These are phyloP conservation scores for Seiridium unicorne DNA, from an alignment of 2,329 filamentous ascomycete species.

Conservation along the genomic window DNA sequence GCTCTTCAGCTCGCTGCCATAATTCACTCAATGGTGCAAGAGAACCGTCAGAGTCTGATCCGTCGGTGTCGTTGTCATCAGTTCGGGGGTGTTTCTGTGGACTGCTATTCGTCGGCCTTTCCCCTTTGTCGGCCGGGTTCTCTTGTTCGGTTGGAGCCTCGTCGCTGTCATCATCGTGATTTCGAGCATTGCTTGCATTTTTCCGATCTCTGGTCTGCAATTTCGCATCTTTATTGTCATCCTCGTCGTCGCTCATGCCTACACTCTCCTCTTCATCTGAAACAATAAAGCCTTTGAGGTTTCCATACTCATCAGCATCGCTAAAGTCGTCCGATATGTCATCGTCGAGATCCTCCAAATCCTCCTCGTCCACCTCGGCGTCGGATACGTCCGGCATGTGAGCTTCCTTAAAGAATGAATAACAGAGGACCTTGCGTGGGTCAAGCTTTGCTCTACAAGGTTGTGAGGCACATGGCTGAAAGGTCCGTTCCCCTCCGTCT, in stretches of 20 bases:
- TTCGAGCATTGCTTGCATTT: no score
- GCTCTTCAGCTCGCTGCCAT: slow-evolving; percentile 2
- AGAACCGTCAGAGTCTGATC: slow-evolving; percentile 14
- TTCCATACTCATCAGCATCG: slow-evolving; percentile 13
- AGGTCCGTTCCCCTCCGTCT: neutral
- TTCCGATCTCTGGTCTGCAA: no score
- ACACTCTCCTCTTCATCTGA: slow-evolving; percentile 7
- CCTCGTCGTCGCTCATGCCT: neutral
- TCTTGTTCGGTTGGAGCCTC: slow-evolving; percentile 1
- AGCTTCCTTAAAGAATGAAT: slow-evolving; percentile 20
- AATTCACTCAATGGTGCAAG: slow-evolving; percentile 10
- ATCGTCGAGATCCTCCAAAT: slow-evolving; percentile 5
- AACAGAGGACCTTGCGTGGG: slow-evolving; percentile 20
- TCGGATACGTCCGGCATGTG: slow-evolving; percentile 11
- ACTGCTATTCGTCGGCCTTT: neutral
- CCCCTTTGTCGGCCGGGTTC: neutral
- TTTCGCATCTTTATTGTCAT: neutral
- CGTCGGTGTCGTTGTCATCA: neutral
- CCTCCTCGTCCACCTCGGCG: slow-evolving; percentile 2
- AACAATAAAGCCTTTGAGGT: slow-evolving; percentile 7
- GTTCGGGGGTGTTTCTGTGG: neutral
- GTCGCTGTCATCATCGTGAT: no score
- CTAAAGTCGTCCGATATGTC: slow-evolving; percentile 12
- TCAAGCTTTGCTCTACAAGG: slow-evolving; percentile 14
- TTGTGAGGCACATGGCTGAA: neutral